A percentile compares a stretch with the other conserved stretches of the same genome.
Conservation (phyloP, 2,329 filamentous ascomycete genomes). For the Pestalotiopsis sp. region DNA sequence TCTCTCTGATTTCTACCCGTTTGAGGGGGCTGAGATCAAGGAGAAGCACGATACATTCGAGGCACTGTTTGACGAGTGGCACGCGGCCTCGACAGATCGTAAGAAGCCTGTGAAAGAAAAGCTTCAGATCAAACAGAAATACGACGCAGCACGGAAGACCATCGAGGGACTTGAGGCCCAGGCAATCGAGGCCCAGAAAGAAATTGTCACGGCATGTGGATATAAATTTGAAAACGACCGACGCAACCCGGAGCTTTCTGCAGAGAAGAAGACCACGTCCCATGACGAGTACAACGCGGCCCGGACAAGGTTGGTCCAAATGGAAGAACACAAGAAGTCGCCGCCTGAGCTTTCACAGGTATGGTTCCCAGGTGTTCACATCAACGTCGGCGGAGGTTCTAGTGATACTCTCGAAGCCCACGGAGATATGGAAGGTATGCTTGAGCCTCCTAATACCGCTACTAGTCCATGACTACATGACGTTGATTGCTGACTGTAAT, state of each 20-base stretch:
- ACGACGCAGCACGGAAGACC: neutral
- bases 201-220: neutral
- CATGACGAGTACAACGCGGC: neutral
- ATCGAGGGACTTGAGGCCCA: neutral
- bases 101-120: neutral
- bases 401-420: constrained; percentile 20
- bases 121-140: neutral
- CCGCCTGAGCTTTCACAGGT: constrained; percentile 43
- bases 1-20: constrained; percentile 29
- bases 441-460: neutral
- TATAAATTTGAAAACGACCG: neutral
- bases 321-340: constrained; percentile 13
- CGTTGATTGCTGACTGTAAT: neutral
- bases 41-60: constrained; percentile 8
- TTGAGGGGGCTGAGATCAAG: constrained; percentile 17
- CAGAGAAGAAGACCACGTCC: neutral
- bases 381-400: constrained; percentile 52
- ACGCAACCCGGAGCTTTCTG: neutral
- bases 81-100: neutral
- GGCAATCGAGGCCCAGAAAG: neutral
- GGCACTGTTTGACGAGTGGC: neutral
- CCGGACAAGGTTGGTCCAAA: constrained; percentile 12
- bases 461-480: neutral
- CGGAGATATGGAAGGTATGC: constrained; percentile 17
- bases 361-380: constrained; percentile 58